phyloP scores from a whole-genome alignment of 2,329 filamentous ascomycete species.

The Cercospora berteroae region DNA sequence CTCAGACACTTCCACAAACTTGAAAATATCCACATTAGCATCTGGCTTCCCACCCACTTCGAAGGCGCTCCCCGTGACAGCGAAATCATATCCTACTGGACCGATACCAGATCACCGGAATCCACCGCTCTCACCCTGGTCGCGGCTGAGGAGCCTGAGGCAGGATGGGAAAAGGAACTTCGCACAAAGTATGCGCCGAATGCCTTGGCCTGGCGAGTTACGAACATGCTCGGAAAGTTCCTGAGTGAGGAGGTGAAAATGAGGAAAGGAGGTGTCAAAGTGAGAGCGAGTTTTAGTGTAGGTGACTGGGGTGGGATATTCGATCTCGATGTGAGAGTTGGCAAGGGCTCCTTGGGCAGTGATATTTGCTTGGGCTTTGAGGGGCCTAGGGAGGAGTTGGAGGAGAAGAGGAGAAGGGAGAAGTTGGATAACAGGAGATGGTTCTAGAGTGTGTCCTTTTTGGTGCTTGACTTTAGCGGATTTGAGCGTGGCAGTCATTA shows the following conservation, averaged over 20 bases:
- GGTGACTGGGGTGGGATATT: slow-evolving; percentile 45
- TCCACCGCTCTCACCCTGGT: slow-evolving; percentile 42
- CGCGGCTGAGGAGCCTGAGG: slow-evolving; percentile 34
- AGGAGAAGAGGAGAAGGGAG: slow-evolving; percentile 41
- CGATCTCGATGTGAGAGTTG: slow-evolving; percentile 47
- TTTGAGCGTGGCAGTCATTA: background rate
- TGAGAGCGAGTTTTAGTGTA: slow-evolving; percentile 48
- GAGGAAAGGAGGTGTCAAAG: slow-evolving; percentile 43
- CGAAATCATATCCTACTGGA: slow-evolving; percentile 48
- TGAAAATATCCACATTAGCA: slow-evolving; percentile 42
- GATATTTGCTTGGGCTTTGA: slow-evolving; percentile 44
- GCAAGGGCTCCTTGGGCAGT: slow-evolving; percentile 31
- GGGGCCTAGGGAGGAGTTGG: slow-evolving; percentile 47
- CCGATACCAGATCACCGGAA: slow-evolving; percentile 40
- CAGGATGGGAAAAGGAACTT: slow-evolving; percentile 44
- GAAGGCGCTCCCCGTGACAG: slow-evolving; percentile 40
- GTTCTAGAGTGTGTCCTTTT: slow-evolving; percentile 40
- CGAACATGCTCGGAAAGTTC: slow-evolving; percentile 41
- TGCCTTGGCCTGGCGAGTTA: slow-evolving; percentile 44
- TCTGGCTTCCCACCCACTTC: slow-evolving; percentile 45
- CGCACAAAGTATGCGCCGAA: slow-evolving; percentile 42
- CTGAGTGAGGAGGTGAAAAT: slow-evolving; percentile 44
- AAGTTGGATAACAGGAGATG: slow-evolving; percentile 46
- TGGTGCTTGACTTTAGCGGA: background rate
- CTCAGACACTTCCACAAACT: slow-evolving; percentile 46